Conservation (phyloP, 2,329 filamentous ascomycete genomes). For the Pyrenochaeta sp. region DNA sequence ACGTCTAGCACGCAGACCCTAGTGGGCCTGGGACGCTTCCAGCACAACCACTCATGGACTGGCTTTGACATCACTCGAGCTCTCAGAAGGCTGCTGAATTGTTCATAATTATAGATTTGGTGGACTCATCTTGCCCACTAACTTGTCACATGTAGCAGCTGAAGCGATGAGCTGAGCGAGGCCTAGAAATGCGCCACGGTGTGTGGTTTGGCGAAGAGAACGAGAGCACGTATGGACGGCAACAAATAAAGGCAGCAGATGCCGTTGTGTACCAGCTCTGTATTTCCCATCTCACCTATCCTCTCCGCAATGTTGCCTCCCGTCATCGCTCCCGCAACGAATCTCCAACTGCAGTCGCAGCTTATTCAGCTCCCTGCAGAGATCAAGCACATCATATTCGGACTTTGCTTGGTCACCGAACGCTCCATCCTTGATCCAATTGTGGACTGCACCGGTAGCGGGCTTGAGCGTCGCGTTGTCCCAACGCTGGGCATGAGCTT, state of each 20-base stretch:
- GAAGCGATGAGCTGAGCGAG: background rate
- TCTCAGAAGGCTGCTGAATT: background rate
- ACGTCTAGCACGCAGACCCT: background rate
- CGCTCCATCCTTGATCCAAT: constrained; percentile 36
- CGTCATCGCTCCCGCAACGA: constrained; percentile 19
- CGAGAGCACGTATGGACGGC: constrained; percentile 3
- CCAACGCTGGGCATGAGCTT: constrained; percentile 34
- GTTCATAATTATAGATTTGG: background rate
- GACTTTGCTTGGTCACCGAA: constrained; percentile 34
- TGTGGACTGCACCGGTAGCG: background rate
- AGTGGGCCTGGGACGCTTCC: constrained; percentile 6
- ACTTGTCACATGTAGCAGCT: background rate
- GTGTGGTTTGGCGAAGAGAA: background rate
- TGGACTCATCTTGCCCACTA: background rate
- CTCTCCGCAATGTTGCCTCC: constrained; percentile 12
- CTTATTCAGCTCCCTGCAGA: constrained; percentile 45
- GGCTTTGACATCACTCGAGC: too few species aligned
- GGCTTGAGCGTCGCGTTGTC: background rate
- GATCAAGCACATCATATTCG: constrained; percentile 46
- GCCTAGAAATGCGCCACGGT: constrained; percentile 11
- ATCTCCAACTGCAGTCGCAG: constrained; percentile 42
- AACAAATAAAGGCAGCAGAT: constrained; percentile 3
- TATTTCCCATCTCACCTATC: background rate
- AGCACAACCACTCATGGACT: constrained; percentile 1
- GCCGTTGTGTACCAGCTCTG: background rate